These are phyloP conservation scores for Xylaria sp. DNA, from an alignment of 495 filamentous ascomycete genomes.

Conservation along the genomic window DNA sequence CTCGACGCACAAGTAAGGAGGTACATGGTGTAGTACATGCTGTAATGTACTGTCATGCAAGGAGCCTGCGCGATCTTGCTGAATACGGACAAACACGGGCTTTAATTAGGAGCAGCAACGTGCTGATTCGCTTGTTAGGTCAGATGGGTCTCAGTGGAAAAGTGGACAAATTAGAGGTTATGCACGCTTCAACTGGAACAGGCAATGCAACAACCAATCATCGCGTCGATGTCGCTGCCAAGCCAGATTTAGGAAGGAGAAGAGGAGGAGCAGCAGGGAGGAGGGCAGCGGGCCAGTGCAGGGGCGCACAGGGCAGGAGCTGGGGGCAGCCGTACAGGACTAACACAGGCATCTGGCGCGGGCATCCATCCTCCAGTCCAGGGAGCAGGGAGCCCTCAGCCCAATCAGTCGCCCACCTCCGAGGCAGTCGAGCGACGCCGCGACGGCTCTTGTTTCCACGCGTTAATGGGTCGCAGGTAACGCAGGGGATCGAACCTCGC, in stretches of 20 bases:
- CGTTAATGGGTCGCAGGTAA: slow-evolving; percentile 13
- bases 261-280: too few species aligned
- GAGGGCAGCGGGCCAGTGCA: neutral
- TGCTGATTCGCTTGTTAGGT: slow-evolving; percentile 1
- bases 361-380: neutral
- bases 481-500: neutral
- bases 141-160: slow-evolving; percentile 5
- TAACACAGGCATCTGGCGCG: too few species aligned
- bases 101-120: slow-evolving; percentile 6
- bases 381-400: neutral
- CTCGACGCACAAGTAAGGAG: slow-evolving; percentile 2
- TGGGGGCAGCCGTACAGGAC: too few species aligned
- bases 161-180: neutral
- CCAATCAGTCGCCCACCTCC: slow-evolving; percentile 6
- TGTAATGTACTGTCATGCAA: neutral
- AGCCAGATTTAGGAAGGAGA: neutral
- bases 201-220: slow-evolving; percentile 12
- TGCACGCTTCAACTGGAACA: slow-evolving; percentile 10
- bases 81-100: neutral
- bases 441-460: slow-evolving; percentile 23
- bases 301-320: neutral
- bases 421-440: slow-evolving; percentile 11
- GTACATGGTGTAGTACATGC: neutral
- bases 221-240: slow-evolving; percentile 16
- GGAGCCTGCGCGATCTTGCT: neutral